These are phyloP conservation scores for Colletotrichum sp. DNA, from an alignment of 2,329 filamentous ascomycete genomes.

Conservation along the genomic window DNA sequence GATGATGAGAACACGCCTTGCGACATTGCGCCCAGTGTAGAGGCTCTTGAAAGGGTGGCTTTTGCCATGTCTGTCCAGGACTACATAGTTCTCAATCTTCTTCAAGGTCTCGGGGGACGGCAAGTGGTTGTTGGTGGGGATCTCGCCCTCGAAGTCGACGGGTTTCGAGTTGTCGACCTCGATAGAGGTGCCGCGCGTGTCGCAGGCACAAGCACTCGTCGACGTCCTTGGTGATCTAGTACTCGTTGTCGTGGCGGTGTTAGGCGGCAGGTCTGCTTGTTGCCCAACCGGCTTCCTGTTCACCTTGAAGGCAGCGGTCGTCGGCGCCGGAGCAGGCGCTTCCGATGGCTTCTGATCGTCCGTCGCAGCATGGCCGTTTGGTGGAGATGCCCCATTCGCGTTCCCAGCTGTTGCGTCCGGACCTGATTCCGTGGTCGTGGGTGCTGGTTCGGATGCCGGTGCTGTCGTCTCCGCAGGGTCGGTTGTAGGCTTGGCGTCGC, in stretches of 20 bases:
- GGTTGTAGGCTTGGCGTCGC: conserved; percentile 6
- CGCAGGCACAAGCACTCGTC: conserved; percentile 1
- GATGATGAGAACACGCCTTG: conserved; percentile 68
- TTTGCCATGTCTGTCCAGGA: conserved; percentile 68
- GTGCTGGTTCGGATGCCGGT: neutral
- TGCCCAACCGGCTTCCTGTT: neutral
- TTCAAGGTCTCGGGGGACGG: conserved; percentile 54
- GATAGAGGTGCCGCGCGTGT: conserved; percentile 25
- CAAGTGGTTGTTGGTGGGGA: conserved; percentile 60
- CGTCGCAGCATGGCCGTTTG: conserved; percentile 1
- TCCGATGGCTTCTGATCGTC: neutral
- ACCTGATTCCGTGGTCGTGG: neutral
- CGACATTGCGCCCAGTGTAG: conserved; percentile 59
- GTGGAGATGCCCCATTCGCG: neutral
- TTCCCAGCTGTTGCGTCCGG: neutral
- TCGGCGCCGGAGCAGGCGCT: neutral
- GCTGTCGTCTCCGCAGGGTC: neutral
- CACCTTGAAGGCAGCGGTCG: neutral
- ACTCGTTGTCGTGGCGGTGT: neutral
- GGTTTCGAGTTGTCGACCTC: conserved; percentile 45
- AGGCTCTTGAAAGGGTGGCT: conserved; percentile 67
- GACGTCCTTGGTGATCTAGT: conserved; percentile 9
- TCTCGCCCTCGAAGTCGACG: conserved; percentile 60
- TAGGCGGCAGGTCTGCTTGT: neutral
- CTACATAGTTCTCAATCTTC: conserved; percentile 57